These are phyloP conservation scores for Verticillium isaacii DNA, from an alignment of 2,329 filamentous ascomycete species.

Conservation along the genomic window DNA sequence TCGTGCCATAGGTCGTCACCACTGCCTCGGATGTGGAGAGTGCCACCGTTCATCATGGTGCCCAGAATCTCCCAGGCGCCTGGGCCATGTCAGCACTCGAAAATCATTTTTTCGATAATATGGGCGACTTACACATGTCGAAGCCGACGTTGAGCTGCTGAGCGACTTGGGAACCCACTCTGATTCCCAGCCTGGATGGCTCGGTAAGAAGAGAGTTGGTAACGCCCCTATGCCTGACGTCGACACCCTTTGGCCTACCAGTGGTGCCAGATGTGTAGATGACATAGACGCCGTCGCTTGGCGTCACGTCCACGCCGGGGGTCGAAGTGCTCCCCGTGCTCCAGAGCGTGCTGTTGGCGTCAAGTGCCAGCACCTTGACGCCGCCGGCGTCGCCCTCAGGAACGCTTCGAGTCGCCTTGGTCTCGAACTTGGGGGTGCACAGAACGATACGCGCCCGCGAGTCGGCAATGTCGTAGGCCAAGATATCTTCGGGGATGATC, in stretches of 20 bases:
- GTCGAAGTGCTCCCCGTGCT: conserved; percentile 9
- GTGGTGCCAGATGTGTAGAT: conserved; percentile 57
- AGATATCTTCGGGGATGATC: conserved; percentile 41
- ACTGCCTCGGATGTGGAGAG: conserved; percentile 14
- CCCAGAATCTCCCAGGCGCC: conserved; percentile 58
- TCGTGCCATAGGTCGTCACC: conserved; percentile 12
- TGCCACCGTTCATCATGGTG: conserved; percentile 14
- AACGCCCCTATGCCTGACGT: conserved; percentile 41
- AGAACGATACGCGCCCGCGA: conserved; percentile 38
- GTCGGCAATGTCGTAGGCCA: conserved; percentile 44
- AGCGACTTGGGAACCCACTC: conserved; percentile 44
- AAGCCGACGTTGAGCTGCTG: conserved; percentile 55
- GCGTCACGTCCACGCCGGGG: conserved; percentile 20
- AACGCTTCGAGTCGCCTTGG: conserved; percentile 9
- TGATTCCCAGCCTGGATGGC: conserved; percentile 37
- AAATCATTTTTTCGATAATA: neutral
- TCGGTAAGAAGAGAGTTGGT: conserved; percentile 7
- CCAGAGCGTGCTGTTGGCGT: conserved; percentile 9
- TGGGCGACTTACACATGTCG: conserved; percentile 49
- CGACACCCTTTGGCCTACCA: conserved; percentile 53
- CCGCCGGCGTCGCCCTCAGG: conserved; percentile 2
- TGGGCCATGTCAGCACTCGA: conserved; percentile 16
- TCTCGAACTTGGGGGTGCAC: conserved; percentile 29
- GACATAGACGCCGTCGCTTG: conserved; percentile 37
- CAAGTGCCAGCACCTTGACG: conserved; percentile 9